Evolutionary conservation across 1,284 basidiomycete species (phyloP).

Genomic region (Malassezia slooffiae): DNA sequence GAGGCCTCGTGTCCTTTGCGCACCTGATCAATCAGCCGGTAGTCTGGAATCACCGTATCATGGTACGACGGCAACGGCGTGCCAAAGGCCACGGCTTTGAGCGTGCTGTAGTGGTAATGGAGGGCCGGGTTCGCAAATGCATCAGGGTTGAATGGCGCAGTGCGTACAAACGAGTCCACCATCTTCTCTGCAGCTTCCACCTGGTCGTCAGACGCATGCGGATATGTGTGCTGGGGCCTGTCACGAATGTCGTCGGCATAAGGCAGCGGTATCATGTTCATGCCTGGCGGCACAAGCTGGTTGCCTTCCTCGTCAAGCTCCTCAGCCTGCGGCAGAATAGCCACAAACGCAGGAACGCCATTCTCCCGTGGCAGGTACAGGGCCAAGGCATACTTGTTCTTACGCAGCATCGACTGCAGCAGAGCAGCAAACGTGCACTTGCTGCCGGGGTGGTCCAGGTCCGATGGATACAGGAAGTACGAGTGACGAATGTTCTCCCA

Average conservation of each 20-base stretch:
- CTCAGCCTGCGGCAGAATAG: conserved; percentile 65
- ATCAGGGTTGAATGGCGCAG: conserved; percentile 70
- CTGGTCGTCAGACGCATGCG: conserved; percentile 59
- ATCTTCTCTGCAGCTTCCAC: conserved; percentile 61
- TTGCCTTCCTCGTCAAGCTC: conserved; percentile 63
- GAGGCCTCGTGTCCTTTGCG: conserved; percentile 15
- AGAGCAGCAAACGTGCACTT: conserved; percentile 81
- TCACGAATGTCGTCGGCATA: conserved; percentile 86
- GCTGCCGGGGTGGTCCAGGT: conserved; percentile 76
- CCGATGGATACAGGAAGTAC: conserved; percentile 83
- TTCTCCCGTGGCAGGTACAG: conserved; percentile 63
- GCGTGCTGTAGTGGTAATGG: conserved; percentile 73
- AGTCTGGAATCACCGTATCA: conserved; percentile 69
- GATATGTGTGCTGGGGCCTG: background rate
- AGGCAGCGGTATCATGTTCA: conserved; percentile 80
- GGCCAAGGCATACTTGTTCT: conserved; percentile 69
- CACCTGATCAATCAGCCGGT: conserved; percentile 68
- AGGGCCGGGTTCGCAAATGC: conserved; percentile 79
- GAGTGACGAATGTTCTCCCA: conserved; percentile 87
- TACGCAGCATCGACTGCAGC: conserved; percentile 68
- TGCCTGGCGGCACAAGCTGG: conserved; percentile 72
- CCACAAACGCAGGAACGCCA: conserved; percentile 67
- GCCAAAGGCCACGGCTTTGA: conserved; percentile 81
- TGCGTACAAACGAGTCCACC: conserved; percentile 68
- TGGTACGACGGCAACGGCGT: conserved; percentile 56